Base-by-base conservation (phyloP, 2,329 filamentous ascomycete species). In the Fusarium illudens region DNA sequence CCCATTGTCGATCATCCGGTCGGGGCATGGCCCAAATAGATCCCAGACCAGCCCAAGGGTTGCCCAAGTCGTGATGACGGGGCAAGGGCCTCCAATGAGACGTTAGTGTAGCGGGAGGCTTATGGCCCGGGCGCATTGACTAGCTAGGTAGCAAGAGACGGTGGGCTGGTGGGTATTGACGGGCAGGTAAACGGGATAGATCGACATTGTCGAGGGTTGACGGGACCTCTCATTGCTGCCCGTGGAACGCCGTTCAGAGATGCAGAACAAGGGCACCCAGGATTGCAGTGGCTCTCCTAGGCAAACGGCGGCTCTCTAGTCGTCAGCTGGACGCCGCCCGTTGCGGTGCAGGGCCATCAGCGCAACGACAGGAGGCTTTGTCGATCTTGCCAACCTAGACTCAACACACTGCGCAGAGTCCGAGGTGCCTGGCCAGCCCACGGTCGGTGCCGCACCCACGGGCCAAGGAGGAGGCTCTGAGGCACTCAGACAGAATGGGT, bases 91-190 rank as follows among this genome's bases (percentile, higher is more conserved):
- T 67, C 72, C 71, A 71, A 71, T 72, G 20, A 58, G 44, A 58
- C 46, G 42, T 62, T 74, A 74, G 72, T 71, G 64, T 61, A 58
- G 33, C 72, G 72, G 72, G 72, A 73, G 69, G 71, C 72, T 73
- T 70, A 56, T 65, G 54, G 56, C 66, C 67, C 58, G 57, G 60
- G 56, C 57, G 58, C 60, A 52, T 69, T 68, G 59, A 60, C 57
- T 65, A 48, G 49, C n/a, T n/a, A n/a, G n/a, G n/a, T n/a, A n/a
- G n/a, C 46, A 54, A 51, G 48, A 50, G 58, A 49, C 59, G 60
- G 54, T 62, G 67, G 58, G 57, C 20, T 56, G 58, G 58, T 60
- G 62, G 60, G 57, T 59, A 60, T 33, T 42, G 33, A 34, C 34
- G 57, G 49, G 19, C 48, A 33, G 30, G 30, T 27, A 73, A 62